Conservation (phyloP, 176 grass and related monocot genomes). For the Bothriochloa decipiens region DNA sequence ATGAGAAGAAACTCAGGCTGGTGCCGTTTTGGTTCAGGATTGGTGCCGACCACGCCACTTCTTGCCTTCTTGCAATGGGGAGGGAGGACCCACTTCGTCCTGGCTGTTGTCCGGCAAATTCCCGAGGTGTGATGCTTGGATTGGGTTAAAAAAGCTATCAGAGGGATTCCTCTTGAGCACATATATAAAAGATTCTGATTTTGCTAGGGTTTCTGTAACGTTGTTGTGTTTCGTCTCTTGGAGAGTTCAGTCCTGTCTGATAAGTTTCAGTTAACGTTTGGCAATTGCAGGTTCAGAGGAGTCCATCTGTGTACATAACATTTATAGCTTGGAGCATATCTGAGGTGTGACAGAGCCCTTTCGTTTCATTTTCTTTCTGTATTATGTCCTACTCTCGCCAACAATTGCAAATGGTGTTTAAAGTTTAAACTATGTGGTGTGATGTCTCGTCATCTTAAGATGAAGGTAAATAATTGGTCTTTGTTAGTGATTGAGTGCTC, state of each 20-base stretch:
- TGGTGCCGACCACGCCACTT: slow-evolving; percentile 68
- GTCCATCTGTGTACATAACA: slow-evolving; percentile 79
- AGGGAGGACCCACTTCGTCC: slow-evolving; percentile 87
- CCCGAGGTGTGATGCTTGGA: slow-evolving; percentile 53
- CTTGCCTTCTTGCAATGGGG: slow-evolving; percentile 84
- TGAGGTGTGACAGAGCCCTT: slow-evolving; percentile 46
- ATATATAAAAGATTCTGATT: not conserved
- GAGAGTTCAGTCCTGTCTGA: not conserved
- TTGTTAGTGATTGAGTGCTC: not conserved
- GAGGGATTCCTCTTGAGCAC: not conserved
- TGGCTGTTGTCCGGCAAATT: slow-evolving; percentile 78
- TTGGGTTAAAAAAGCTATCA: not conserved
- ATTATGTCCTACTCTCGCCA: not conserved
- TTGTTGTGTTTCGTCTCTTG: slow-evolving; percentile 13
- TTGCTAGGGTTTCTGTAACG: not conserved
- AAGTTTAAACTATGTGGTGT: not conserved
- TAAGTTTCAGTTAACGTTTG: slow-evolving; percentile 27
- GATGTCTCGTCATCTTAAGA: not conserved
- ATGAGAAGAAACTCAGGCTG: not conserved
- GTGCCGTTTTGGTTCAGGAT: slow-evolving; percentile 46
- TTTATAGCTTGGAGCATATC: slow-evolving; percentile 85
- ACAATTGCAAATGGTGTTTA: not conserved
- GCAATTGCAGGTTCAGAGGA: slow-evolving; percentile 74
- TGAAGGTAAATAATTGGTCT: not conserved
- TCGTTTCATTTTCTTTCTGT: not conserved